Evolutionary conservation across 225 moss, liverwort and hornwort genomes (phyloP), one percentile per base, ranked within the genome.

Genomic region (Climacium dendroides): DNA sequence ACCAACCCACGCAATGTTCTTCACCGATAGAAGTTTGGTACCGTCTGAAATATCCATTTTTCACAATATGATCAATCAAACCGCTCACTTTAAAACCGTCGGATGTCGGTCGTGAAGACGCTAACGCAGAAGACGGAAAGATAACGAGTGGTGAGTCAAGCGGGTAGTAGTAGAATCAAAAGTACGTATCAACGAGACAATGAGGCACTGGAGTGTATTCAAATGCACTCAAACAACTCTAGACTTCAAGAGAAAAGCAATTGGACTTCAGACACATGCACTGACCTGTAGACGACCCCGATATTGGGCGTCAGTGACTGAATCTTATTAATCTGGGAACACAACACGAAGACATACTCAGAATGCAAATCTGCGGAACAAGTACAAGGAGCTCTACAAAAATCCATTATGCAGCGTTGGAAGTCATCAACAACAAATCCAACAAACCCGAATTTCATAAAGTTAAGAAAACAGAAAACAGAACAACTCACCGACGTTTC

Each of bases 251-350:
- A 84, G 4, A 63, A 53, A 63, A 52, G 5, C 39, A 85, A 29
- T 34, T 54, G 12, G 24, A 78, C 79, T 32, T 54, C 58, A 74
- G 28, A 64, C 29, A 87, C 35, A 79, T 60, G 59, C 85, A 83
- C 85, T 75, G 29, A 96, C 98, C 96, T 98, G 94, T 99, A 97
- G 15, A 96, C 98, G 47, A 99, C 97, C 74, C 97, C 98, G n/a
- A 98, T 97, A 74, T 98, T 97, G 12, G 95, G 94, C 47, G 98
- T 99, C 58, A 97, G 80, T 43, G 93, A 96, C 86, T 99, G 97
- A 87, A 99, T 97, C 91, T 99, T 99, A 86, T 99, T 97, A 37
- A 96, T 91, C 98, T 98, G 92, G n/a, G 53, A 50, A 87, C 76
- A 61, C n/a, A 78, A 78, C 64, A 48, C 48, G 26, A 61, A 64